Percentiles rank a stretch among this genome's conserved stretches.
Conservation (phyloP, 140 eudicot species). For the Ambrosia hybrid region DNA sequence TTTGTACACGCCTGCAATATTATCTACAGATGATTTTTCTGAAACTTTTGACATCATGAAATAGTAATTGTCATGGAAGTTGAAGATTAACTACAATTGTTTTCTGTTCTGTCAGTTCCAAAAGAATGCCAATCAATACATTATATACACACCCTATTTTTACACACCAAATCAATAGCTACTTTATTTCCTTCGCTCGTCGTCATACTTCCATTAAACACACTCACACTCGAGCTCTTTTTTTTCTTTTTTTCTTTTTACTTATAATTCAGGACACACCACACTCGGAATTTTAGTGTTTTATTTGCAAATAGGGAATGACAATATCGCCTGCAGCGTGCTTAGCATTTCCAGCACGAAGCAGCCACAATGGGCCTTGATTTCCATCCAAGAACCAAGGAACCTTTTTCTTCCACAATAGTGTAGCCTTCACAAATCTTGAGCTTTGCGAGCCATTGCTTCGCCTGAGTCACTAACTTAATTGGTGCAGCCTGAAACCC, state of each 20-base stretch:
- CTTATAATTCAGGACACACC: background rate
- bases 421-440: slow-evolving; percentile 62
- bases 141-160: slow-evolving; percentile 24
- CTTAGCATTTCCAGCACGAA: slow-evolving; percentile 80
- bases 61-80: background rate
- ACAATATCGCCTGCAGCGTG: background rate
- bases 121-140: slow-evolving; percentile 28
- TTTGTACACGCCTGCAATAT: too few species aligned
- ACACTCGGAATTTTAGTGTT: slow-evolving; percentile 15
- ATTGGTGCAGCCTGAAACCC: slow-evolving; percentile 65
- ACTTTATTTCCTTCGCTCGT: slow-evolving; percentile 30
- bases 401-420: slow-evolving; percentile 69
- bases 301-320: slow-evolving; percentile 22
- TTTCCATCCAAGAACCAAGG: slow-evolving; percentile 76
- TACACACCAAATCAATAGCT: slow-evolving; percentile 27
- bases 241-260: too few species aligned
- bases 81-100: slow-evolving; percentile 3
- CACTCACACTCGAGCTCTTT: background rate
- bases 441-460: slow-evolving; percentile 53
- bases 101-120: slow-evolving; percentile 16
- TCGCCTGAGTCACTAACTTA: slow-evolving; percentile 50
- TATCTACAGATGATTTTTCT: too few species aligned
- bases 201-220: slow-evolving; percentile 7
- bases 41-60: too few species aligned
- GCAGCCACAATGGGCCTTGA: slow-evolving; percentile 72